Evolutionary conservation across 2,329 filamentous ascomycete species (phyloP), one percentile per base, ranked within the genome.

Genomic region (Talaromyces atroroseus): DNA sequence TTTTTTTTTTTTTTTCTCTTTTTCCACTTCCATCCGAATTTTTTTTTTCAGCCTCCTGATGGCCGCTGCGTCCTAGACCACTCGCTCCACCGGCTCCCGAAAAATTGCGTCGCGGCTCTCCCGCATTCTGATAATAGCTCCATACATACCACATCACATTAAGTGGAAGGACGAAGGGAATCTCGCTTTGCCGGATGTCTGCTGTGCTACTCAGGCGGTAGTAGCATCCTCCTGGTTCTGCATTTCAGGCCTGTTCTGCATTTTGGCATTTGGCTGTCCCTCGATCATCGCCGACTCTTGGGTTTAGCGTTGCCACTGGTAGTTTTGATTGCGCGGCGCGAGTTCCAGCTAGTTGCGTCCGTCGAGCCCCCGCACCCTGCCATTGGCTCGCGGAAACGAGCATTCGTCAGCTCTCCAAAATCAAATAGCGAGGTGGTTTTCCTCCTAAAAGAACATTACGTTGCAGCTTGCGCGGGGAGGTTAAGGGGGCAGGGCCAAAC

Each of bases 261-360:
- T 5, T 8, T 29, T 29, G 24, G 3, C 24, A 26, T n/a, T n/a
- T 45, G 38, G 26, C 18, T 36, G 51, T 21, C 34, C 26, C 44
- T 46, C 24, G 42, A 29, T 47, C 29, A 32, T 26, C 14, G n/a
- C n/a, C 20, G 52, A 42, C 18, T 47, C 29, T 40, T 47, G 38
- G 29, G 24, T 40, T 40, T 51, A 34, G 52, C 34, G 24, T 49
- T 36, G 51, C 51, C 51, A 53, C 51, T 16, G 36, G 38, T 34
- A 21, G 40, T 49, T n/a, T n/a, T n/a, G 54, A 52, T 57, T 57
- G 55, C 55, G 55, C 46, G 49, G 55, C 55, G 49, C 29, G 50
- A 57, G 50, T 52, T 46, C 42, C 34, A 42, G 42, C 49, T 52
- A 57, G 44, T 40, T 32, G 18, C 26, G 42, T 34, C 50, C 40